These are phyloP conservation scores for Orobanche coerulescens DNA, from an alignment of 257 asterid species.

Conservation along the genomic window DNA sequence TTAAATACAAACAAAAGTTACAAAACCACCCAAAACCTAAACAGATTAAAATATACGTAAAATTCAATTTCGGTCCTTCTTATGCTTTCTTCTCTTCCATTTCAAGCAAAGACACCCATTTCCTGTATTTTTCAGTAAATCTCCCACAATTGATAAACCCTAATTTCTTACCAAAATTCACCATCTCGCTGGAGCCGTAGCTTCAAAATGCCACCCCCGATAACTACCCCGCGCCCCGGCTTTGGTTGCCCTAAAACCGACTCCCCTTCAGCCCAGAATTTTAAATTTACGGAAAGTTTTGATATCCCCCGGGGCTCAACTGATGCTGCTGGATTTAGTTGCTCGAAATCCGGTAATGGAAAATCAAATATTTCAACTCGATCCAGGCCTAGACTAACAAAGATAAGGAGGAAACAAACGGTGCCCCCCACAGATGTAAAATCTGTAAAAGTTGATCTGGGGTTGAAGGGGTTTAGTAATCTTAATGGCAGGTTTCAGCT, in stretches of 20 bases:
- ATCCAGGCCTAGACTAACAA: conserved; percentile 48
- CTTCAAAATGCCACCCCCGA: conserved; percentile 34
- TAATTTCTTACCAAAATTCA: conserved; percentile 6
- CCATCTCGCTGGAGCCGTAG: conserved; percentile 19
- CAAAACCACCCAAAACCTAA: conserved; percentile 29
- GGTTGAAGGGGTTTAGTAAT: conserved; percentile 30
- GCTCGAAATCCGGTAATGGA: conserved; percentile 25
- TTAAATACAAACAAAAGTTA: conserved; percentile 20
- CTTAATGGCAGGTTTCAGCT: conserved; percentile 18
- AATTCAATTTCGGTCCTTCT: neutral
- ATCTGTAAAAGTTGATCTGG: conserved; percentile 26
- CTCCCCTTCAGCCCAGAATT: conserved; percentile 12
- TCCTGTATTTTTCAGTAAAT: too few relatives aligned
- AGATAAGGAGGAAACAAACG: conserved; percentile 42
- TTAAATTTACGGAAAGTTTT: conserved; percentile 16
- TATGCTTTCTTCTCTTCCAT: conserved; percentile 8
- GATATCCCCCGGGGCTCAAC: conserved; percentile 24
- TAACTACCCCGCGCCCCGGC: conserved; percentile 15
- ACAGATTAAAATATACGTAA: neutral
- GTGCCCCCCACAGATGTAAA: conserved; percentile 23
- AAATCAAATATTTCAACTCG: conserved; percentile 29
- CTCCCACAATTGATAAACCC: neutral
- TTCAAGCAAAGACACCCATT: conserved; percentile 21
- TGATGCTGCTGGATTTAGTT: conserved; percentile 25
- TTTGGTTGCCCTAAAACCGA: conserved; percentile 29